These are phyloP conservation scores for Geotrichum fermentans DNA, from an alignment of 1,139 yeast genomes.

Conservation along the genomic window DNA sequence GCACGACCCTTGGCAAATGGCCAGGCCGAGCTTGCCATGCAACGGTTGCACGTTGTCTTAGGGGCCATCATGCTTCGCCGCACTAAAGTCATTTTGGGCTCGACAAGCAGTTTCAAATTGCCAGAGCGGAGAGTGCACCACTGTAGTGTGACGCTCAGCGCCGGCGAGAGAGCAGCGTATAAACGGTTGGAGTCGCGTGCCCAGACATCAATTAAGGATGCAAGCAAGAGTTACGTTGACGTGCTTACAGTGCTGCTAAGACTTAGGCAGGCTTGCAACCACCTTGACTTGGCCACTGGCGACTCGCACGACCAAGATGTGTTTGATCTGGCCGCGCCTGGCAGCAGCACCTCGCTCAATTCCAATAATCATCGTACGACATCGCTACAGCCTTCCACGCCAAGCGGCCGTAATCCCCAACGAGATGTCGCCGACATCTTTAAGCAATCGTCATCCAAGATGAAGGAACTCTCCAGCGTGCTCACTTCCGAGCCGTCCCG, in stretches of 20 bases:
- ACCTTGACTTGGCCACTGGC: slow-evolving; percentile 37
- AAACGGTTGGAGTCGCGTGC: slow-evolving; percentile 31
- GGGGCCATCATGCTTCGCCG: slow-evolving; percentile 53
- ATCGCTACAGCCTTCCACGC: slow-evolving; percentile 22
- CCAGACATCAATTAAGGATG: slow-evolving; percentile 19
- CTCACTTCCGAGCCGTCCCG: slow-evolving; percentile 37
- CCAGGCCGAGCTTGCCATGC: slow-evolving; percentile 25
- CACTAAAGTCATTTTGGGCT: slow-evolving; percentile 44
- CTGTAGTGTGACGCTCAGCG: slow-evolving; percentile 31
- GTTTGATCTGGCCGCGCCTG: too few relatives aligned
- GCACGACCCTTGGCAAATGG: slow-evolving; percentile 24
- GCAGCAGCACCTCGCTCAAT: too few relatives aligned
- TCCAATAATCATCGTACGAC: slow-evolving; percentile 30
- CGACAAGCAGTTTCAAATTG: slow-evolving; percentile 32
- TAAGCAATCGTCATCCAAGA: slow-evolving; percentile 32
- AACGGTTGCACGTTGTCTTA: slow-evolving; percentile 32
- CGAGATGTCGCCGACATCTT: slow-evolving; percentile 24
- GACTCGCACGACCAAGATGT: slow-evolving; percentile 23
- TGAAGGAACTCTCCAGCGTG: slow-evolving; percentile 36
- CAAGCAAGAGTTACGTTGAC: slow-evolving; percentile 26
- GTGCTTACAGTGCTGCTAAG: slow-evolving; percentile 38
- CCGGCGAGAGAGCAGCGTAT: slow-evolving; percentile 39
- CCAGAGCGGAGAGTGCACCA: slow-evolving; percentile 41
- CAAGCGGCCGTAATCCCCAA: background rate
- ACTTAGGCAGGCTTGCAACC: slow-evolving; percentile 46